phyloP scores from a whole-genome alignment of 2,329 filamentous ascomycete species.

The Fusarium tjaetaba region DNA sequence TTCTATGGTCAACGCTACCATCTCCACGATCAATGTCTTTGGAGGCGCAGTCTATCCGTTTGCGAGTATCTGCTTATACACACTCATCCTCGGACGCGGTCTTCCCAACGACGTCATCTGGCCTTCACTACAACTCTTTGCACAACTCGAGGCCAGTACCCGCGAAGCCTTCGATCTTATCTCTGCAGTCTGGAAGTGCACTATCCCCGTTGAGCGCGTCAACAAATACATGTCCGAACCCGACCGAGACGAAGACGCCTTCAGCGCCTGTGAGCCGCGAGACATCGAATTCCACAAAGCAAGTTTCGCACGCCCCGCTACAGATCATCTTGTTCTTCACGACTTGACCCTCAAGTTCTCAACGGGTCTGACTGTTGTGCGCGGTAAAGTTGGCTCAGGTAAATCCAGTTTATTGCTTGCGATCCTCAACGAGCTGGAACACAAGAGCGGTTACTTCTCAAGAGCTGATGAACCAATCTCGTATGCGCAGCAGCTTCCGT shows the following conservation, averaged over 20 bases:
- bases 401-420: slow-evolving; percentile 70
- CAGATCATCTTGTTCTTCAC: slow-evolving; percentile 61
- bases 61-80: slow-evolving; percentile 84
- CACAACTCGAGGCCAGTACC: slow-evolving; percentile 77
- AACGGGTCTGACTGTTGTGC: slow-evolving; percentile 64
- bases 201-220: slow-evolving; percentile 83
- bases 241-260: slow-evolving; percentile 69
- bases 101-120: slow-evolving; percentile 86
- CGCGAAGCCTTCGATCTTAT: slow-evolving; percentile 80
- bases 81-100: slow-evolving; percentile 72
- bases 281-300: slow-evolving; percentile 69
- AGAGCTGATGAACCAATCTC: slow-evolving; percentile 62
- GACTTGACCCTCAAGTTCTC: slow-evolving; percentile 58
- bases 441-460: slow-evolving; percentile 60
- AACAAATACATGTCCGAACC: slow-evolving; percentile 89
- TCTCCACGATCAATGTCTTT: slow-evolving; percentile 75
- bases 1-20: slow-evolving; percentile 54
- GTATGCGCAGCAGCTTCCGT: slow-evolving; percentile 70
- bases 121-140: slow-evolving; percentile 84
- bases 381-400: slow-evolving; percentile 68
- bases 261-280: slow-evolving; percentile 45
- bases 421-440: slow-evolving; percentile 73
- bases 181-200: slow-evolving; percentile 80
- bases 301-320: slow-evolving; percentile 83
- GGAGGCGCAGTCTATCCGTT: slow-evolving; percentile 82